These are phyloP conservation scores for Umbelopsis sp. DNA, from an alignment of 192 early-diverging fungal species.

Conservation along the genomic window DNA sequence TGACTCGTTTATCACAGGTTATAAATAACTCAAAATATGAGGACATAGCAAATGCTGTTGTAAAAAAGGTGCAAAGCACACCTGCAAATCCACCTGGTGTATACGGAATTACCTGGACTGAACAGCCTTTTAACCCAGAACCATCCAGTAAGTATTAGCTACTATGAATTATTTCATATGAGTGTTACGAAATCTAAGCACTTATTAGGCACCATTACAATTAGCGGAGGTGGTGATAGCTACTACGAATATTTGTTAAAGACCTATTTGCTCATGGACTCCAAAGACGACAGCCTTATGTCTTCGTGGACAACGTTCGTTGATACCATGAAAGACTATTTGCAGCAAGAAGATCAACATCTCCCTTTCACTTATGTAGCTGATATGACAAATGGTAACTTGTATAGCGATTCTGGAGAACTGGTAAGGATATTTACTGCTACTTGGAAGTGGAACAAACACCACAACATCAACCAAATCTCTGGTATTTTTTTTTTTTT, in stretches of 20 bases:
- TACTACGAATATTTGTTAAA: slow-evolving; percentile 68
- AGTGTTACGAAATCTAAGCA: background rate
- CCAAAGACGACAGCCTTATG: slow-evolving; percentile 32
- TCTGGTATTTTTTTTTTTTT: no score
- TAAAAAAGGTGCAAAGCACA: slow-evolving; percentile 47
- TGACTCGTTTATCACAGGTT: slow-evolving; percentile 75
- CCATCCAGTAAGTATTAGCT: background rate
- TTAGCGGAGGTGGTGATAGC: slow-evolving; percentile 55
- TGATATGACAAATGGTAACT: background rate
- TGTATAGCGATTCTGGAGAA: slow-evolving; percentile 25
- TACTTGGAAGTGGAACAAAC: background rate
- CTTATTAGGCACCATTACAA: slow-evolving; percentile 31
- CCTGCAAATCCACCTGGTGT: slow-evolving; percentile 56
- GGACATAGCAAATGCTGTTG: slow-evolving; percentile 48
- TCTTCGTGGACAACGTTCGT: slow-evolving; percentile 39
- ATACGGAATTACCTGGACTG: slow-evolving; percentile 52
- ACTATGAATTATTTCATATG: background rate
- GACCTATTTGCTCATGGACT: slow-evolving; percentile 49
- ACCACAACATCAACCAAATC: no score
- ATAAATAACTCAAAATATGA: slow-evolving; percentile 68
- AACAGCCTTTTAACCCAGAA: slow-evolving; percentile 37
- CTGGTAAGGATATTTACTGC: slow-evolving; percentile 14
- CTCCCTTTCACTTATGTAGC: slow-evolving; percentile 12
- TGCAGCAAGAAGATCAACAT: slow-evolving; percentile 13
- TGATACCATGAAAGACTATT: slow-evolving; percentile 22